phyloP scores from a whole-genome alignment of 2,329 filamentous ascomycete genomes.

The Penicillium sp. region DNA sequence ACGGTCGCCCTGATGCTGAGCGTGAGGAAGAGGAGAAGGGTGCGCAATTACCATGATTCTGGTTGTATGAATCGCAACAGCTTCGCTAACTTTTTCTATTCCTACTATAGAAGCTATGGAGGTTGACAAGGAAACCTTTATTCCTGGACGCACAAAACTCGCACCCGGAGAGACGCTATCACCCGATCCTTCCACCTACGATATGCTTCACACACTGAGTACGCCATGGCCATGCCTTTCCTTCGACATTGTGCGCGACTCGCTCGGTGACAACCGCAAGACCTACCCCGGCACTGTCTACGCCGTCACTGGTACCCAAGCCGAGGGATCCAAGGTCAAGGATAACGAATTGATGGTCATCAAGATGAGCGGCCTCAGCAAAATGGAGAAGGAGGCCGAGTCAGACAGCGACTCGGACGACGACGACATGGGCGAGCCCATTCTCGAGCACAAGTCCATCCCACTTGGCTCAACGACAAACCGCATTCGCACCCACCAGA shows the following conservation, averaged over 20 bases:
- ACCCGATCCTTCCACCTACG: constrained; percentile 91
- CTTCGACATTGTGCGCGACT: constrained; percentile 87
- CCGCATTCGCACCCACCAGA: constrained; percentile 85
- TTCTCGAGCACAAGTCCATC: constrained; percentile 89
- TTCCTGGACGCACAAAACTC: constrained; percentile 89
- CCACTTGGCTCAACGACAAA: constrained; percentile 87
- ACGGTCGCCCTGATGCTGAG: constrained; percentile 89
- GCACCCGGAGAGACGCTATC: constrained; percentile 87
- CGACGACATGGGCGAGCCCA: constrained; percentile 75
- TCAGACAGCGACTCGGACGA: constrained; percentile 72
- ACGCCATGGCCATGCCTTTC: constrained; percentile 97
- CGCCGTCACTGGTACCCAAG: constrained; percentile 91
- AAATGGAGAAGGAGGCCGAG: constrained; percentile 74
- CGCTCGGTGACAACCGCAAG: constrained; percentile 83
- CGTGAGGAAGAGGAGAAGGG: constrained; percentile 82
- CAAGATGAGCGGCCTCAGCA: constrained; percentile 89
- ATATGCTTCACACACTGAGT: constrained; percentile 93
- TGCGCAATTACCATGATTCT: constrained; percentile 37
- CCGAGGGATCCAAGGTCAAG: constrained; percentile 69
- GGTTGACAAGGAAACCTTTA: constrained; percentile 91
- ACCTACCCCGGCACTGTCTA: constrained; percentile 96
- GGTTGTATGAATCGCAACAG: background rate
- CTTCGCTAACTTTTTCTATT: constrained; percentile 1
- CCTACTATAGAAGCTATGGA: constrained; percentile 72
- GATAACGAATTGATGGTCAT: constrained; percentile 96